Evolutionary conservation across 2,329 filamentous ascomycete species (phyloP).

Genomic region (Aulographum hederae): DNA sequence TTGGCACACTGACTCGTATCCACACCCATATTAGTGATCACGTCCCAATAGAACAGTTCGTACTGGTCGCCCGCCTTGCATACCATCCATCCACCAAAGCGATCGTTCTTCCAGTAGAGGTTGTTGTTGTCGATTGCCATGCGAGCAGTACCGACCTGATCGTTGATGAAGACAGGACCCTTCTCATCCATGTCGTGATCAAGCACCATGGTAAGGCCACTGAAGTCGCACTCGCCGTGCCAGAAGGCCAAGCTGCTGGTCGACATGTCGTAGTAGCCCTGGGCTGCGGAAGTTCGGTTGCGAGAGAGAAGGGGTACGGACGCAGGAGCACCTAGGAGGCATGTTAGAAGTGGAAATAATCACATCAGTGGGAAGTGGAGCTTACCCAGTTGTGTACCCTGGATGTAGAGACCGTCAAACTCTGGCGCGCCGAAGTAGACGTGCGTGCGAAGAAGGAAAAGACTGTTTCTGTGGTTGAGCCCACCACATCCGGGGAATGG

Average conservation of each 20-base stretch:
- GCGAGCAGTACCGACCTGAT: conserved; percentile 1
- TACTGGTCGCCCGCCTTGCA: too few relatives aligned
- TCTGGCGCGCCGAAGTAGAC: too few relatives aligned
- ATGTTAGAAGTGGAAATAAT: too few relatives aligned
- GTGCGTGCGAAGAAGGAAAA: conserved; percentile 4
- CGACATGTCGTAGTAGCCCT: conserved; percentile 2
- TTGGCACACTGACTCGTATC: conserved; percentile 1
- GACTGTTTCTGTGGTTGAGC: conserved; percentile 1
- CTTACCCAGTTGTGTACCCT: too few relatives aligned
- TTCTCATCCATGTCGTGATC: conserved; percentile 1
- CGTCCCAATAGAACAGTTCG: conserved; percentile 2
- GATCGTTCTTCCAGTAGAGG: conserved; percentile 2
- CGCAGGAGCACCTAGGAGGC: too few relatives aligned
- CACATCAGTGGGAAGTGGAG: too few relatives aligned
- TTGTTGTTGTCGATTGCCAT: background rate
- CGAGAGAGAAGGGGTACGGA: background rate
- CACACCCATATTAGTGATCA: background rate
- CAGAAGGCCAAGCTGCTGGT: conserved; percentile 2
- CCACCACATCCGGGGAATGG: conserved; percentile 2
- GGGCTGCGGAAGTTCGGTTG: conserved; percentile 2
- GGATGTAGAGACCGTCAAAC: too few relatives aligned
- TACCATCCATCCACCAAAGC: conserved; percentile 1
- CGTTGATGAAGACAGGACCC: background rate
- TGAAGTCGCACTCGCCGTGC: conserved; percentile 1
- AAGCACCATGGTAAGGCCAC: conserved; percentile 1